Conservation (phyloP, 768 basidiomycete species). For the Boletus barrowsii region DNA sequence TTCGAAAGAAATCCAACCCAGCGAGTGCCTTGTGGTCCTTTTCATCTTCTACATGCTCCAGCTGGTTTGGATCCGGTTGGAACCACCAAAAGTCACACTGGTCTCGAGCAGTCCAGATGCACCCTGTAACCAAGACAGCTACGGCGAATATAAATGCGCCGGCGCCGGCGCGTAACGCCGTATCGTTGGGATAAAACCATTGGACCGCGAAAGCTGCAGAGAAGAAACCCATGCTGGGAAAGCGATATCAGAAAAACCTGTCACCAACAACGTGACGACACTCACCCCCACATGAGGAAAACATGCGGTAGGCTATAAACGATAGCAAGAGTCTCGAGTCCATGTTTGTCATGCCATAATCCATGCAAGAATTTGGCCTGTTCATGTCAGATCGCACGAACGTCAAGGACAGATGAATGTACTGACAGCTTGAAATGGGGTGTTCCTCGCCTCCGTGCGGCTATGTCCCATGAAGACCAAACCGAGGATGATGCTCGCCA, state of each 20-base stretch:
- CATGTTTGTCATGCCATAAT: constrained; percentile 28
- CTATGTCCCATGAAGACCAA: constrained; percentile 47
- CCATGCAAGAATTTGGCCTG: constrained; percentile 16
- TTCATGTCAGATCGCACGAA: constrained; percentile 1
- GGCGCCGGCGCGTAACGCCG: constrained; percentile 21
- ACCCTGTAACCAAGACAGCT: constrained; percentile 40
- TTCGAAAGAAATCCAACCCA: not conserved
- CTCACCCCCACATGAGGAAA: constrained; percentile 59
- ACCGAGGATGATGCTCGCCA: constrained; percentile 33
- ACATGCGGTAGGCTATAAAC: constrained; percentile 55
- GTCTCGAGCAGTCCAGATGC: constrained; percentile 34
- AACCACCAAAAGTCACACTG: constrained; percentile 25
- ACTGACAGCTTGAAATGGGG: constrained; percentile 36
- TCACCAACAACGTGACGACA: constrained; percentile 2
- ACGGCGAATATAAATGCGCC: constrained; percentile 30
- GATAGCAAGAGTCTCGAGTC: constrained; percentile 50
- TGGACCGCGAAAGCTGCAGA: constrained; percentile 23
- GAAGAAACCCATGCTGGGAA: constrained; percentile 30
- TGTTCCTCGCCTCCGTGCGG: constrained; percentile 31
- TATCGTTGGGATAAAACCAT: constrained; percentile 18
- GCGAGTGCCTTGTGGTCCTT: too few species aligned
- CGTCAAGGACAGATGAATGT: not conserved
- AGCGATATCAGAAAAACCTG: not conserved
- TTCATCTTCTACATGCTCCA: not conserved
- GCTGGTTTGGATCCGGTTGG: constrained; percentile 13